Evolutionary conservation across 2,329 filamentous ascomycete genomes (phyloP), one percentile per base, ranked within the genome.

Genomic region (Aspergillus puulaauensis): DNA sequence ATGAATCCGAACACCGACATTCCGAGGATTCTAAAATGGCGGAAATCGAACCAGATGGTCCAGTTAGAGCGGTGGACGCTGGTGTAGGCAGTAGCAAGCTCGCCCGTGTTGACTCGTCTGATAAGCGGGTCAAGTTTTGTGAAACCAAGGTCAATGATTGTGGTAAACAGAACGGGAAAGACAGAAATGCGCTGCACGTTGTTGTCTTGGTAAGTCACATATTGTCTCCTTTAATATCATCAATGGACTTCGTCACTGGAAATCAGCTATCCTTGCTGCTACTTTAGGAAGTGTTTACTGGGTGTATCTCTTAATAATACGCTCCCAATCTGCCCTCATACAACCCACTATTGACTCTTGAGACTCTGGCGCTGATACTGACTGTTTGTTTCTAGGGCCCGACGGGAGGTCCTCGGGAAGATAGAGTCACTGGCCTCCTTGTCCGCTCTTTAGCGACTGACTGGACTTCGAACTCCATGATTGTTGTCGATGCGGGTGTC

Each of bases 401-500:
- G 46, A 91, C 91, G 51, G 95, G 95, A 58, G 95, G 95, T 52
- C 95, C 95, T 33, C 84, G 86, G 68, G 95, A 99, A 81, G 88
- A 91, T 73, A 95, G 93, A 72, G 89, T 91, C 23, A 97, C 93
- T 0, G 91, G 92, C 3, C 86, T 98, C 57, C 84, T 99, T 19
- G 90, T 98, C 47, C 89, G 93, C 47, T 93, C 93, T 4, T 82
- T 89, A 9, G 84, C 87, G 31, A 85, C 89, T 52, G 84, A 87
- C 61, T 99, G 95, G 95, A 80, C 83, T 49, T 89, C 87, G 66
- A 88, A 90, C 45, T 97, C 92, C 0, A 75, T 97, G 41, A 80
- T 98, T 27, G 92, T 93, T n/a, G 89, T 99, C 52, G 95, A 99
- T 78, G 93, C 92, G 9, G 95, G 95, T 48, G 91, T 93, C 33